Percentiles rank a stretch among this genome's conserved stretches.
These are phyloP conservation scores for Candida coleopterorum DNA, from an alignment of 805 yeast genomes.

Conservation along the genomic window DNA sequence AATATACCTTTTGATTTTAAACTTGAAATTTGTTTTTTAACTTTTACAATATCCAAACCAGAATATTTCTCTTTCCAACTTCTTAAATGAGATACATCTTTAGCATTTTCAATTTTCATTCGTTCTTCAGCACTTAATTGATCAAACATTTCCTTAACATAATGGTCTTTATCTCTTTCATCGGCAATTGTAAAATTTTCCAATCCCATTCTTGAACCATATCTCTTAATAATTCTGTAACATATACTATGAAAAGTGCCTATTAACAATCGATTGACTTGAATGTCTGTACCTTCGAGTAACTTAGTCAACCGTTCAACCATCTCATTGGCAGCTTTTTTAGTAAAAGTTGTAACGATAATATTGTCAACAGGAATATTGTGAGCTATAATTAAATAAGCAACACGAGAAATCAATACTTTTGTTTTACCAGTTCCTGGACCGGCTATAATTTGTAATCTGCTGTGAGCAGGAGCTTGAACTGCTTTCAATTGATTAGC, in stretches of 20 bases:
- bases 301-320: conserved; percentile 47
- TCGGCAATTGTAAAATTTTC: conserved; percentile 53
- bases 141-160: conserved; percentile 40
- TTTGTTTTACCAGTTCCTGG: conserved; percentile 77
- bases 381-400: conserved; percentile 52
- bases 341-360: conserved; percentile 88
- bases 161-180: conserved; percentile 51
- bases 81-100: conserved; percentile 2
- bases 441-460: conserved; percentile 52
- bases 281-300: conserved; percentile 30
- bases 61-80: conserved; percentile 13
- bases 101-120: conserved; percentile 3
- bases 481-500: conserved; percentile 41
- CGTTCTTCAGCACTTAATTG: conserved; percentile 12
- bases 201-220: conserved; percentile 49
- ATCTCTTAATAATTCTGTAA: conserved; percentile 48
- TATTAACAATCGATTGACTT: conserved; percentile 47
- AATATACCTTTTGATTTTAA: conserved; percentile 50
- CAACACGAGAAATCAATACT: conserved; percentile 76
- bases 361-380: conserved; percentile 56
- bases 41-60: conserved; percentile 38
- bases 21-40: conserved; percentile 46
- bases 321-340: conserved; percentile 89
- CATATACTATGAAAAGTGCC: conserved; percentile 94
- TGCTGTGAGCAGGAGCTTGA: conserved; percentile 29